Evolutionary conservation across 176 grass and related monocot genomes (phyloP).

Genomic region (Triticum urartu): DNA sequence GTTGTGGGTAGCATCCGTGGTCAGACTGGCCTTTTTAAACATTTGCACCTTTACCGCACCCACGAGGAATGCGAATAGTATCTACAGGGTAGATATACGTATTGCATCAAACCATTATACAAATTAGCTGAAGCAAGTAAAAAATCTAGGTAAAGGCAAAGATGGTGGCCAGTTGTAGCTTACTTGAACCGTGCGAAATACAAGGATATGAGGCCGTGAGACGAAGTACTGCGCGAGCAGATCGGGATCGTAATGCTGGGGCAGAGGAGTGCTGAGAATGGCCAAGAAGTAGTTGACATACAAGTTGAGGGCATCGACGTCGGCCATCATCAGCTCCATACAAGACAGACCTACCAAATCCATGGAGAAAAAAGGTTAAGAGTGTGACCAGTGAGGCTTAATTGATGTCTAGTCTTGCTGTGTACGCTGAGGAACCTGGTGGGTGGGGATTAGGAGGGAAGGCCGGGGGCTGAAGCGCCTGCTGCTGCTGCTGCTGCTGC

Average conservation of each 20-base stretch:
- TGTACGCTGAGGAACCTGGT: constrained; percentile 34
- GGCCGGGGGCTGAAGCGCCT: constrained; percentile 26
- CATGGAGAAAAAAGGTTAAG: not conserved
- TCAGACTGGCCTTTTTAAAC: constrained; percentile 44
- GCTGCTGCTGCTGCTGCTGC: constrained; percentile 24
- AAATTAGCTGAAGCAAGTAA: constrained; percentile 2
- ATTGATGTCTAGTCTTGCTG: not conserved
- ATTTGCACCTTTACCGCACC: constrained; percentile 71
- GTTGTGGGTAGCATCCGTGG: constrained; percentile 26
- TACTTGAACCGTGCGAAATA: constrained; percentile 70
- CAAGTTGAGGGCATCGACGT: constrained; percentile 75
- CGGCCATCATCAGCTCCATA: constrained; percentile 84
- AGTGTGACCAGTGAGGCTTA: constrained; percentile 14
- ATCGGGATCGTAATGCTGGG: constrained; percentile 76
- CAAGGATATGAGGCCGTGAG: constrained; percentile 77
- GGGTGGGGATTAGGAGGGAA: constrained; percentile 35
- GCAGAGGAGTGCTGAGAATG: constrained; percentile 60
- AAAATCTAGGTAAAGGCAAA: constrained; percentile 6
- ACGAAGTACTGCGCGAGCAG: constrained; percentile 63
- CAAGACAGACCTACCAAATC: constrained; percentile 56
- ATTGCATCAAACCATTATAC: constrained; percentile 5
- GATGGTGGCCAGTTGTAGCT: not conserved
- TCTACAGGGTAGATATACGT: constrained; percentile 41
- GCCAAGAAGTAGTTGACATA: constrained; percentile 56
- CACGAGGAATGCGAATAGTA: constrained; percentile 60